Conservation (phyloP, 306 rosid species). For the Lathyrus tuberosus region DNA sequence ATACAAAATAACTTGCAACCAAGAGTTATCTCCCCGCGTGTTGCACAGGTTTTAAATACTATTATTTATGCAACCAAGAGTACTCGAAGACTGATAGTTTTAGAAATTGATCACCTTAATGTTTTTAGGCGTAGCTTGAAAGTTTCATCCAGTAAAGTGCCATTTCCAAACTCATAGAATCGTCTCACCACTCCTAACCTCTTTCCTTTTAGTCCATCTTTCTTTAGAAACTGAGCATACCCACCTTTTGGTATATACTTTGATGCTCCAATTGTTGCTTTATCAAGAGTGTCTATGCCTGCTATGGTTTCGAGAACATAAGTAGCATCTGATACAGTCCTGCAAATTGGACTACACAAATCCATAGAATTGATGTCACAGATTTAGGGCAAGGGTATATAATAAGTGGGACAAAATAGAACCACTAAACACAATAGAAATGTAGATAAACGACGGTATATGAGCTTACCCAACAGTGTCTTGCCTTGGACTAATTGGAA, state of each 20-base stretch:
- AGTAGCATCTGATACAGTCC: constrained; percentile 72
- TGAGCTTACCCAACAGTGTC: constrained; percentile 67
- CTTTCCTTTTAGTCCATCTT: constrained; percentile 63
- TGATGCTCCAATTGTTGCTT: constrained; percentile 51
- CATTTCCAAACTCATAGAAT: constrained; percentile 38
- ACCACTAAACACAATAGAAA: not conserved
- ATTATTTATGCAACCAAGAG: too few species aligned
- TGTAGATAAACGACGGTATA: not conserved
- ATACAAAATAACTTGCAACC: too few species aligned
- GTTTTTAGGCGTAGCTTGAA: constrained; percentile 47
- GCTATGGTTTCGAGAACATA: constrained; percentile 63
- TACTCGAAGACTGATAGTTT: not conserved
- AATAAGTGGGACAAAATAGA: not conserved
- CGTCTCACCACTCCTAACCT: constrained; percentile 55
- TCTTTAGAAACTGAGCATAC: constrained; percentile 56
- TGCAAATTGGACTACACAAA: constrained; percentile 58
- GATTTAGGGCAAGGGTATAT: not conserved
- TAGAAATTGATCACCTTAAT: constrained; percentile 52
- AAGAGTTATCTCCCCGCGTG: too few species aligned
- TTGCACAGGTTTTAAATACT: too few species aligned
- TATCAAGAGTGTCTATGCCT: constrained; percentile 50
- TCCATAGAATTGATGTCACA: constrained; percentile 22
- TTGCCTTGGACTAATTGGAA: constrained; percentile 64
- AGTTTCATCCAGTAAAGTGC: constrained; percentile 35
- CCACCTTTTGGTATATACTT: constrained; percentile 59